phyloP scores from a whole-genome alignment of 257 asterid species.

The Petunia secreta region DNA sequence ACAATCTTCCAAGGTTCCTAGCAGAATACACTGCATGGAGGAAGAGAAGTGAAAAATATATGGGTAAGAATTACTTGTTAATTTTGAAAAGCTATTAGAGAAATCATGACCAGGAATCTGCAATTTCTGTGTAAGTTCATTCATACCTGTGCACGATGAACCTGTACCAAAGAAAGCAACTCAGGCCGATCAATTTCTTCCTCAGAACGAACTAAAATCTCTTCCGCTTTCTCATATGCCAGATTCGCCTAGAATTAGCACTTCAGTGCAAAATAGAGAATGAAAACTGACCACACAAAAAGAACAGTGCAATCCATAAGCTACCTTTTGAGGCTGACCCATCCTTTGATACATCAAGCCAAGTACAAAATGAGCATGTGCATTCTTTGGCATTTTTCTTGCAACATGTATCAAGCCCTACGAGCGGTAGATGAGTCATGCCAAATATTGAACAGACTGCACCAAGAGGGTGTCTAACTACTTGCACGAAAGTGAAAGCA shows the following conservation, averaged over 20 bases:
- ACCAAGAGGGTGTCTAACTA: neutral
- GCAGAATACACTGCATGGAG: constrained; percentile 72
- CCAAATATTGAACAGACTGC: constrained; percentile 7
- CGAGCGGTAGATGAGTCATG: constrained; percentile 36
- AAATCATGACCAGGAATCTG: constrained; percentile 2
- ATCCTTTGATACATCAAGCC: constrained; percentile 97
- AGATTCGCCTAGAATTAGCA: constrained; percentile 62
- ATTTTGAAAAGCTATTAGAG: constrained; percentile 25
- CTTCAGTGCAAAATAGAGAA: constrained; percentile 28
- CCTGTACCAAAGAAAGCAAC: constrained; percentile 87
- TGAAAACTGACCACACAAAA: constrained; percentile 26
- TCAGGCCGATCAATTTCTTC: constrained; percentile 97
- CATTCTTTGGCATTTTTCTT: constrained; percentile 94
- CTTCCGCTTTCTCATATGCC: constrained; percentile 91
- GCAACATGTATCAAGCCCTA: constrained; percentile 97
- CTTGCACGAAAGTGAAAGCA: constrained; percentile 6
- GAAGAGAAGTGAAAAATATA: constrained; percentile 21
- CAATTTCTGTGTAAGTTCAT: constrained; percentile 15
- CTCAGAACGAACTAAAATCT: constrained; percentile 89
- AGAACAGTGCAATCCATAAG: constrained; percentile 28
- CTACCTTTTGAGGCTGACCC: constrained; percentile 98
- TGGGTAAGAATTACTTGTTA: neutral
- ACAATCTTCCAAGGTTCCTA: constrained; percentile 76
- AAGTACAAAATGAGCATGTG: constrained; percentile 94
- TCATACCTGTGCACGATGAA: constrained; percentile 92